A percentile compares a stretch with the other conserved stretches of the same genome.
Evolutionary conservation across 1,139 yeast genomes (phyloP).

Genomic region (Pichiaceae sp.): DNA sequence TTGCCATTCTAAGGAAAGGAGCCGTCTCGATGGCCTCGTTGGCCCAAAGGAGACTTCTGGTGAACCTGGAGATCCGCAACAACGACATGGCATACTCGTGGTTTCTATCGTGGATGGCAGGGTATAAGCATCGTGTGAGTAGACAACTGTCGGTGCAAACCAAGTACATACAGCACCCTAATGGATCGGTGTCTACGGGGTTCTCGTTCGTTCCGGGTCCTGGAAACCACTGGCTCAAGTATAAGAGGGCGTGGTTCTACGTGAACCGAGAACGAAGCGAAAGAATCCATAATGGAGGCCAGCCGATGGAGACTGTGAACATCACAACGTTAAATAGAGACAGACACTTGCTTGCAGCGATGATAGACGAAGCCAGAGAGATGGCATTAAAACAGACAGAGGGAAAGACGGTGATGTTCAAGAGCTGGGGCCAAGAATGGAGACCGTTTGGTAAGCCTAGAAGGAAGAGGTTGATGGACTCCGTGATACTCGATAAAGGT

Average conservation of each 20-base stretch:
- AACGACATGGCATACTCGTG: constrained; percentile 90
- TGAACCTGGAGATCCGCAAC: constrained; percentile 88
- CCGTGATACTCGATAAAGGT: constrained; percentile 78
- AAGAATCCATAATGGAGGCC: constrained; percentile 78
- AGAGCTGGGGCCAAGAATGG: constrained; percentile 99
- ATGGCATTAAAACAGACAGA: constrained; percentile 78
- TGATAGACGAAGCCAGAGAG: constrained; percentile 75
- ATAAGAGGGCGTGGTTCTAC: constrained; percentile 81
- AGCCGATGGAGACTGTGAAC: constrained; percentile 94
- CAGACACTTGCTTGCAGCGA: constrained; percentile 57
- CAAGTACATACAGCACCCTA: constrained; percentile 78
- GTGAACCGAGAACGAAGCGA: constrained; percentile 89
- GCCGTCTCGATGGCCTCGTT: constrained; percentile 56
- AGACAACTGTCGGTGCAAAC: constrained; percentile 91
- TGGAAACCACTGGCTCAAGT: constrained; percentile 81
- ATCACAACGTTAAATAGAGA: constrained; percentile 85
- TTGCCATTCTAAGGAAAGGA: constrained; percentile 73
- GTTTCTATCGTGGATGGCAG: constrained; percentile 97
- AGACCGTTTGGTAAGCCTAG: constrained; percentile 96
- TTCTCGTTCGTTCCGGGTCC: constrained; percentile 97
- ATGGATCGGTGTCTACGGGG: constrained; percentile 82
- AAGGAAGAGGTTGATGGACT: constrained; percentile 72
- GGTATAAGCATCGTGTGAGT: constrained; percentile 60
- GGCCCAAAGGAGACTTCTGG: constrained; percentile 74
- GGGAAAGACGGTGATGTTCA: constrained; percentile 89